phyloP scores from a whole-genome alignment of 225 moss, liverwort and hornwort genomes.

The Climacium dendroides region DNA sequence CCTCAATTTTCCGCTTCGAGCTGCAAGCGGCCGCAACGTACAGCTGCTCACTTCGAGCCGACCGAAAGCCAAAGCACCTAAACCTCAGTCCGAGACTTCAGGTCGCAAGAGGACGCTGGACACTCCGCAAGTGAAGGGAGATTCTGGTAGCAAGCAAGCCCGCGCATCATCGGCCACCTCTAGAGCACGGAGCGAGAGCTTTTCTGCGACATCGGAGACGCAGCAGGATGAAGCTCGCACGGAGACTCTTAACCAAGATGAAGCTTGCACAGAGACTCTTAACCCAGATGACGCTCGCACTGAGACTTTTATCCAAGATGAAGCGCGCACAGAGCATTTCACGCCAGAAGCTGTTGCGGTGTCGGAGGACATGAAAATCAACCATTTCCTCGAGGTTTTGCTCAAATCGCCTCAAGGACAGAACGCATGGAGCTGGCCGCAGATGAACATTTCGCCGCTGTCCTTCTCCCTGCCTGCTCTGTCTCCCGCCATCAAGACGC shows the following conservation, averaged over 20 bases:
- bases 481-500: slow-evolving; percentile 9
- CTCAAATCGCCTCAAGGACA: slow-evolving; percentile 12
- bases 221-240: background rate
- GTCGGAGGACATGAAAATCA: slow-evolving; percentile 10
- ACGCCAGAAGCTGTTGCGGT: background rate
- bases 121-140: background rate
- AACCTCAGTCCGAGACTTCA: background rate
- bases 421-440: slow-evolving; percentile 28
- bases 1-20: slow-evolving; percentile 46
- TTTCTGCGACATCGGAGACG: background rate
- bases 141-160: background rate
- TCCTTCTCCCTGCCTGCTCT: slow-evolving; percentile 16
- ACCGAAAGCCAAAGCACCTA: slow-evolving; percentile 5
- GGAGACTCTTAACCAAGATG: background rate
- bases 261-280: background rate
- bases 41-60: slow-evolving; percentile 13
- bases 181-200: background rate
- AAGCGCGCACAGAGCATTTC: background rate
- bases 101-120: slow-evolving; percentile 1
- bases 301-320: background rate
- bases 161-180: background rate
- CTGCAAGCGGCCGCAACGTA: slow-evolving; percentile 33
- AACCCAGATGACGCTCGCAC: background rate
- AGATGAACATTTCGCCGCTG: slow-evolving; percentile 16
- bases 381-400: slow-evolving; percentile 7